Percentiles rank a stretch among this genome's conserved stretches.
Conservation (phyloP, 2,329 filamentous ascomycete genomes). For the Penicillium sp. region DNA sequence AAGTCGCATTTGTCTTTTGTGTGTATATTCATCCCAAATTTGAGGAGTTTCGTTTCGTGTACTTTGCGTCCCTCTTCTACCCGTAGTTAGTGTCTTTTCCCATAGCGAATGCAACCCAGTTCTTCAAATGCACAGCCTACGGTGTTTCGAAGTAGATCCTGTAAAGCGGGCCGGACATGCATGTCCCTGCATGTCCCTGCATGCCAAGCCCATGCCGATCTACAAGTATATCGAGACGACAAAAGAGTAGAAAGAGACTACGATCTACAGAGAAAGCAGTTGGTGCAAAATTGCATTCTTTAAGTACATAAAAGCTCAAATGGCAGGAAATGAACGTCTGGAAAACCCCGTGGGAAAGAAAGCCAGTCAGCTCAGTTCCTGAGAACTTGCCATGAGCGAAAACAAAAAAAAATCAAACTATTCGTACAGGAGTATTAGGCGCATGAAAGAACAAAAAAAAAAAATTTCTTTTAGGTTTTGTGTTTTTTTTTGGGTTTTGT, state of each 20-base stretch:
- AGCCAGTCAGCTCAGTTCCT: background rate
- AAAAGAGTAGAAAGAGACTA: no score
- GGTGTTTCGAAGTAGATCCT: no score
- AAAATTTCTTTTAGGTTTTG: background rate
- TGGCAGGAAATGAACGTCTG: background rate
- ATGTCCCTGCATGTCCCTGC: no score
- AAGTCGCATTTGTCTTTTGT: background rate
- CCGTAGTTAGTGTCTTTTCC: conserved; percentile 4
- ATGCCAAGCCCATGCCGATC: no score
- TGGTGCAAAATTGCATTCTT: background rate
- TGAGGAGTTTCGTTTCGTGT: background rate
- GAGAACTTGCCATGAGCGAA: background rate
- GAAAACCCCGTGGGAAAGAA: conserved; percentile 3
- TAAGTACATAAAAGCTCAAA: background rate
- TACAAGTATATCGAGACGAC: no score
- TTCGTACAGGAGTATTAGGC: background rate
- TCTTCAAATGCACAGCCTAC: background rate
- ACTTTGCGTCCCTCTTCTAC: background rate
- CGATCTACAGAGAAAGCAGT: background rate
- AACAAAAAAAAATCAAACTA: background rate
- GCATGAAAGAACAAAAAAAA: no score
- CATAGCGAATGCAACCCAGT: conserved; percentile 7
- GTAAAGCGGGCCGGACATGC: no score
- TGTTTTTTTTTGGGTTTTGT: background rate
- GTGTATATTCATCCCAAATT: conserved; percentile 6